Base-by-base conservation (phyloP, 768 basidiomycete genomes). In the Phanerodontia chrysosporium region DNA sequence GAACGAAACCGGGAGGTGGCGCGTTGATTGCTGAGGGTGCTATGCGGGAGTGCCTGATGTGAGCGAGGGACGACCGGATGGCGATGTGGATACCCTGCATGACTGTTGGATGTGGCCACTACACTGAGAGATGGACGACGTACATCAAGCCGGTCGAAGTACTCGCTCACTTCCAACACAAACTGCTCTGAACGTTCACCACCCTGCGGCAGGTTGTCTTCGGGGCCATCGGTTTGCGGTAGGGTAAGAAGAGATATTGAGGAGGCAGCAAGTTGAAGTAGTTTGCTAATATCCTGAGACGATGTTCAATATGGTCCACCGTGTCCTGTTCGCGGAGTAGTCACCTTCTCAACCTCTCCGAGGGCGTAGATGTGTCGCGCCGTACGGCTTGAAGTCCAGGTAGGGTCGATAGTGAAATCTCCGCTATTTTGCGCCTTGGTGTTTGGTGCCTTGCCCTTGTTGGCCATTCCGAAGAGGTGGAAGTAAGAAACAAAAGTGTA, bases 1-100 rank as follows among this genome's bases (percentile, higher is more conserved):
- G 90, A 10, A 91, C 75, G 68, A 90, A 89, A 27, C 82, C 83
- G 0, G 79, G 80, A 6, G 84, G 81, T 32, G 89, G 89, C 0
- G 90, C 90, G 51, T 86, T 87, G 66, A 93, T 90, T n/a, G 89
- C 86, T n/a, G 89, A 89, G 9, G 90, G 90, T 44, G 90, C 87
- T 67, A 92, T 90, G 63, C 90, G 85, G 10, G 89, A 87, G 66
- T 88, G 84, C 12, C 89, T 80, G 59, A 93, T 87, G 64, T 92
- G 89, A 18, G 90, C 90, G 60, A 92, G 76, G 3, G 87, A 87
- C 14, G 89, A 89, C 39, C 90, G 86, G 58, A 93, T 81, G 30
- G 84, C 81, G 30, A 78, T 78, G 70, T 93, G 90, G 58, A 92
- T 89, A n/a, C 81, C 74, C 90, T 91, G 66, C 30, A 63, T n/a